Evolutionary conservation across 805 yeast genomes (phyloP).

Genomic region (Starmerella potacharoeniae): DNA sequence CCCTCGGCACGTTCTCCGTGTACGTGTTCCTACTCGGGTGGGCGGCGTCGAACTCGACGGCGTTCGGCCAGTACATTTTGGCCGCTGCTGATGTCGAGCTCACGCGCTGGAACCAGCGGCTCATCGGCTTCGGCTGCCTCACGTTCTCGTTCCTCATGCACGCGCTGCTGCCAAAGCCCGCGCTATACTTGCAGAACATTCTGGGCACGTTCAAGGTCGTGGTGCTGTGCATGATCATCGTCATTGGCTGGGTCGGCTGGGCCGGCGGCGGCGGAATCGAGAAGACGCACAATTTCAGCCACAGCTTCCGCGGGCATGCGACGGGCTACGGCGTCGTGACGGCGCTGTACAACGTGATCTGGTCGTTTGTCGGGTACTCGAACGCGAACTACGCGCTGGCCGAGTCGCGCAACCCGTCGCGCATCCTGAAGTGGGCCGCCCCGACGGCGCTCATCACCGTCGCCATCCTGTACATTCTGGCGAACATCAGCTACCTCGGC

Average conservation of each 20-base stretch:
- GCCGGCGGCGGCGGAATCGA: conserved; percentile 50
- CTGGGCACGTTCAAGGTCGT: conserved; percentile 64
- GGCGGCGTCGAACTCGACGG: conserved; percentile 77
- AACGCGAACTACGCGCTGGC: conserved; percentile 76
- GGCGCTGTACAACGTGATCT: conserved; percentile 69
- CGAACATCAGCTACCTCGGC: conserved; percentile 58
- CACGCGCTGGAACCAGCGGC: conserved; percentile 61
- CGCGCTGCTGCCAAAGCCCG: conserved; percentile 49
- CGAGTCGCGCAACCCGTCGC: conserved; percentile 63
- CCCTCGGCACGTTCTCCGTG: conserved; percentile 55
- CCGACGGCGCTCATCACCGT: conserved; percentile 56
- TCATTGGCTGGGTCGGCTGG: conserved; percentile 71
- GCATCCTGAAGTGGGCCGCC: conserved; percentile 59
- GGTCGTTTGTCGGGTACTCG: conserved; percentile 77
- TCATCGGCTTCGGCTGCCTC: conserved; percentile 62
- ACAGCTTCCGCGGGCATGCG: conserved; percentile 40
- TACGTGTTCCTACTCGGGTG: conserved; percentile 68
- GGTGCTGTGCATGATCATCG: conserved; percentile 56
- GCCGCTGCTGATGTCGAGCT: conserved; percentile 31
- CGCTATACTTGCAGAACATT: conserved; percentile 52
- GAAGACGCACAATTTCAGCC: conserved; percentile 47
- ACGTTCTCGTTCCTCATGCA: conserved; percentile 59
- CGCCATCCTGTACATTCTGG: conserved; percentile 59
- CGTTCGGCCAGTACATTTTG: conserved; percentile 65
- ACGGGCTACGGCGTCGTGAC: conserved; percentile 37